Conservation (phyloP, 2,329 filamentous ascomycete genomes). For the Lomentospora prolificans region DNA sequence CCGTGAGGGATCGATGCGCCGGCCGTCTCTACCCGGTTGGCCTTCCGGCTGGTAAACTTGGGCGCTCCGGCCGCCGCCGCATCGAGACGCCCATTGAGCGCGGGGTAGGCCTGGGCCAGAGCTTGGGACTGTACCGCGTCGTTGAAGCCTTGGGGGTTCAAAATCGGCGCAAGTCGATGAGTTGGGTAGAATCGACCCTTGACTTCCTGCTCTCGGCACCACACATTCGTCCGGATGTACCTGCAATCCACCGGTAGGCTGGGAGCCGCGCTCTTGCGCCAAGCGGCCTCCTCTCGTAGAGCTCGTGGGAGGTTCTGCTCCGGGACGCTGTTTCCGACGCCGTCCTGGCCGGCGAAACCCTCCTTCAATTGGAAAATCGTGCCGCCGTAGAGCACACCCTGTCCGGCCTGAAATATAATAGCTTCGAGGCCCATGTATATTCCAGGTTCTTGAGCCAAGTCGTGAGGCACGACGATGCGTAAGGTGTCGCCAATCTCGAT, state of each 20-base stretch:
- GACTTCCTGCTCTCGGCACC: constrained; percentile 36
- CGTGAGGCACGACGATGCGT: constrained; percentile 32
- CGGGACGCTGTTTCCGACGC: constrained; percentile 18
- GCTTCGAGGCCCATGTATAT: constrained; percentile 9
- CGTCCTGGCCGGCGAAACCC: constrained; percentile 13
- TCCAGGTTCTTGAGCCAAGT: constrained; percentile 19
- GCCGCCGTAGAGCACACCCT: constrained; percentile 28
- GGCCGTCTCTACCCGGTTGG: constrained; percentile 31
- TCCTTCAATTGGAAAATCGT: constrained; percentile 27
- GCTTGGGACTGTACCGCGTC: constrained; percentile 18
- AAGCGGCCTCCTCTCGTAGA: constrained; percentile 28
- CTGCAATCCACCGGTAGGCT: constrained; percentile 22
- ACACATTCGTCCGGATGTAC: constrained; percentile 34
- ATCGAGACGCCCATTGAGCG: constrained; percentile 43
- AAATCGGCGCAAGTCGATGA: constrained; percentile 39
- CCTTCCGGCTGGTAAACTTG: constrained; percentile 26
- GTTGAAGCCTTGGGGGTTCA: constrained; percentile 30
- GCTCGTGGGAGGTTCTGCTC: constrained; percentile 31
- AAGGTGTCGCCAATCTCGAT: constrained; percentile 38
- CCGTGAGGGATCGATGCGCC: constrained; percentile 28
- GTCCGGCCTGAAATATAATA: constrained; percentile 9
- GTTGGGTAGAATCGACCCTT: constrained; percentile 50
- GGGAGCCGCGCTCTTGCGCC: constrained; percentile 26
- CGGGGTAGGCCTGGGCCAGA: constrained; percentile 22
- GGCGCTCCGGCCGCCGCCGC: constrained; percentile 24